Percentiles rank a stretch among this genome's conserved stretches.
phyloP scores from a whole-genome alignment of 2,329 filamentous ascomycete species.

The Clonostachys chloroleuca region DNA sequence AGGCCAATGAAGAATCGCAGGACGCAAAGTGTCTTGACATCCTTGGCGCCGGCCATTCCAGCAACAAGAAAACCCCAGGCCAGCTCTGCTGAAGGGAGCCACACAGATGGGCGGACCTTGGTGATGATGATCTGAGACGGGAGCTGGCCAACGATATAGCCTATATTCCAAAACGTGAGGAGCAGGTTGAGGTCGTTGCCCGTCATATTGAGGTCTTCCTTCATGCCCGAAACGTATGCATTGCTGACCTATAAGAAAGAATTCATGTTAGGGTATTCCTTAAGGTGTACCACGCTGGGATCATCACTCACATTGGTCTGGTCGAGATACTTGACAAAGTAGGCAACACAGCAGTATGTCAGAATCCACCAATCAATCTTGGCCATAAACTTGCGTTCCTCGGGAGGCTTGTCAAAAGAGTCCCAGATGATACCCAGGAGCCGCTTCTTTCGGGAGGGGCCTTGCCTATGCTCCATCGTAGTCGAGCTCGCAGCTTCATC shows the following conservation, averaged over 20 bases:
- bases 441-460: slow-evolving; percentile 6
- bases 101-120: slow-evolving; percentile 26
- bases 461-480: not conserved
- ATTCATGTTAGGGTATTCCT: not conserved
- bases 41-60: slow-evolving; percentile 25
- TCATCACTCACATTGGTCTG: slow-evolving; percentile 16
- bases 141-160: slow-evolving; percentile 46
- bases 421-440: slow-evolving; percentile 21
- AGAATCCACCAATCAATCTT: slow-evolving; percentile 28
- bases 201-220: slow-evolving; percentile 44
- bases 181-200: slow-evolving; percentile 49
- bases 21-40: slow-evolving; percentile 22
- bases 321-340: slow-evolving; percentile 28
- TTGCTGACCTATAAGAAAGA: slow-evolving; percentile 14
- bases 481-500: not conserved
- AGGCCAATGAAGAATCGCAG: slow-evolving; percentile 35
- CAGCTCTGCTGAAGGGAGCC: slow-evolving; percentile 26
- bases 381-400: slow-evolving; percentile 20
- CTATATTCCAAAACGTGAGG: slow-evolving; percentile 48
- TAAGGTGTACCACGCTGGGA: too few species aligned
- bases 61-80: slow-evolving; percentile 19
- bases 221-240: slow-evolving; percentile 33
- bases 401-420: slow-evolving; percentile 21
- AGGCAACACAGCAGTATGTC: slow-evolving; percentile 24
- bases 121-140: slow-evolving; percentile 29